Evolutionary conservation across 345 rosid species (phyloP).

Genomic region (Noccaea bulbosa): DNA sequence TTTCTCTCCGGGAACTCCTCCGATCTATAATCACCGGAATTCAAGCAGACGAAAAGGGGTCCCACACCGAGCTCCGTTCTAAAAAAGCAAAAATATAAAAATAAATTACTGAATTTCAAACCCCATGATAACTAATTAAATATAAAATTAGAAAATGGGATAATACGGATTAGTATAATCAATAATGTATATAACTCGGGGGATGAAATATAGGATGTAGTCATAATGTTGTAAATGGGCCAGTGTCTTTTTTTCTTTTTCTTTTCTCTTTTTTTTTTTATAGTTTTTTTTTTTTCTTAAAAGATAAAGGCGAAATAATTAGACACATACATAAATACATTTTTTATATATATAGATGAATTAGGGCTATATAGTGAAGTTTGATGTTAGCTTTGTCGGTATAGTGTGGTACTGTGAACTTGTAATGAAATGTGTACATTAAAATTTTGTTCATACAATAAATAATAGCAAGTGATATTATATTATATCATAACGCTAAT

Average conservation of each 20-base stretch:
- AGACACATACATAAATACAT: slow-evolving; percentile 40
- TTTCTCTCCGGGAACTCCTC: slow-evolving; percentile 66
- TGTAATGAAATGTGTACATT: slow-evolving; percentile 39
- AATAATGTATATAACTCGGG: slow-evolving; percentile 14
- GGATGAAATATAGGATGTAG: slow-evolving; percentile 42
- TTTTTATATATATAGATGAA: slow-evolving; percentile 26
- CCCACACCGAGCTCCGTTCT: slow-evolving; percentile 87
- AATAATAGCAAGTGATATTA: slow-evolving; percentile 3
- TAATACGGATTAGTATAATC: slow-evolving; percentile 11
- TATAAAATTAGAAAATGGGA: slow-evolving; percentile 11
- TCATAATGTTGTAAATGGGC: slow-evolving; percentile 43
- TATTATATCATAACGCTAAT: background rate
- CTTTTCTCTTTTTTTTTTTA: background rate
- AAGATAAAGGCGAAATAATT: slow-evolving; percentile 32
- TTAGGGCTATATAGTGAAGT: slow-evolving; percentile 34
- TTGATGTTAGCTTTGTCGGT: slow-evolving; percentile 25
- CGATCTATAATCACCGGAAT: slow-evolving; percentile 62
- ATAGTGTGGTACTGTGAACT: slow-evolving; percentile 2
- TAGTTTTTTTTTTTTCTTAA: slow-evolving; percentile 4
- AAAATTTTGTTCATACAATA: slow-evolving; percentile 33
- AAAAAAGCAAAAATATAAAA: background rate
- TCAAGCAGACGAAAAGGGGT: slow-evolving; percentile 85
- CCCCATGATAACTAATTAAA: slow-evolving; percentile 28
- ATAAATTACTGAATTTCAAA: slow-evolving; percentile 26
- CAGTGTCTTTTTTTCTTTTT: slow-evolving; percentile 11